Evolutionary conservation across 495 filamentous ascomycete genomes (phyloP).

Genomic region (Aspergillus carlsbadensis): DNA sequence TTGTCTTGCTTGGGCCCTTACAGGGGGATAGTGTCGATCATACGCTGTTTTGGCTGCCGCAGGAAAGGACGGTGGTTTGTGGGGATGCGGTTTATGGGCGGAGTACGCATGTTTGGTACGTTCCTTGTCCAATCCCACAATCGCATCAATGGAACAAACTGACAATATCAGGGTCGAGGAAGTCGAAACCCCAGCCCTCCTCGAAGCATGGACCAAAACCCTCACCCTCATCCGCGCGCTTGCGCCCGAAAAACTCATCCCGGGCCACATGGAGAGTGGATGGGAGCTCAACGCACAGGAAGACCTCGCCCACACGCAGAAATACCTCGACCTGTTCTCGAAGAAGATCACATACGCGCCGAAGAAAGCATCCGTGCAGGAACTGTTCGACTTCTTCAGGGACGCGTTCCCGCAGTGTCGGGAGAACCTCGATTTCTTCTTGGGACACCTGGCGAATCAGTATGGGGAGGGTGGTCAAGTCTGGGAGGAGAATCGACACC

Average conservation of each 20-base stretch:
- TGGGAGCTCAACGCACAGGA: constrained; percentile 27
- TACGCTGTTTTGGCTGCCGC: constrained; percentile 26
- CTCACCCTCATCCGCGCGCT: constrained; percentile 24
- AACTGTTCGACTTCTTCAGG: constrained; percentile 30
- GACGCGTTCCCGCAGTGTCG: constrained; percentile 18
- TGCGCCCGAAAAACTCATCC: constrained; percentile 21
- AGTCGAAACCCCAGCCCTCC: constrained; percentile 25
- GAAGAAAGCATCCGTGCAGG: constrained; percentile 20
- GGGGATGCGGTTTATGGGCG: constrained; percentile 25
- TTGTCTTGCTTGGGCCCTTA: constrained; percentile 20
- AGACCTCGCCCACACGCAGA: constrained; percentile 25
- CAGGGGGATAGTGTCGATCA: constrained; percentile 26
- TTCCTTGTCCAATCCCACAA: background rate
- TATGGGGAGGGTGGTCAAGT: constrained; percentile 24
- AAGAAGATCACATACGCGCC: constrained; percentile 25
- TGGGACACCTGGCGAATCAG: constrained; percentile 22
- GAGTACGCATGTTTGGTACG: constrained; percentile 19
- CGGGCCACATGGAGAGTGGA: constrained; percentile 27
- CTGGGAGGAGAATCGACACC: constrained; percentile 28
- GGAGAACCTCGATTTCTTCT: constrained; percentile 24
- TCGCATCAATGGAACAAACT: background rate
- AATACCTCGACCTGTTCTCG: constrained; percentile 22
- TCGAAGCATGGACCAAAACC: constrained; percentile 24
- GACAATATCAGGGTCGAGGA: constrained; percentile 24
- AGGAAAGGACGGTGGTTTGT: constrained; percentile 16